Percentiles rank a stretch among this genome's conserved stretches.
These are phyloP conservation scores for Clavispora carvajalis DNA, from an alignment of 805 yeast species.

Conservation along the genomic window DNA sequence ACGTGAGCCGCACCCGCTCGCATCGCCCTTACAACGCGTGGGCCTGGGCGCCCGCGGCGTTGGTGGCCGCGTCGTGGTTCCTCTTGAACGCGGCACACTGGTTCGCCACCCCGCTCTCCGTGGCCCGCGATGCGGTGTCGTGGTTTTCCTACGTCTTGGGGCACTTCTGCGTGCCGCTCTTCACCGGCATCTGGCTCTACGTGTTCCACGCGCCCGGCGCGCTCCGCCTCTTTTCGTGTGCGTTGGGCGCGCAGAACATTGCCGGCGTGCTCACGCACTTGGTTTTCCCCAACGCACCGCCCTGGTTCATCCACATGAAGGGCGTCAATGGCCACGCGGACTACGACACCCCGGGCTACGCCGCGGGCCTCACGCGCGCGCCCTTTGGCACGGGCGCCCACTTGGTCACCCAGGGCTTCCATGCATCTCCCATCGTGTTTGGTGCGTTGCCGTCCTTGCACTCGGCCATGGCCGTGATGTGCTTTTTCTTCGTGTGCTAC, in stretches of 20 bases:
- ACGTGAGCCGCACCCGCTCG: constrained; percentile 8
- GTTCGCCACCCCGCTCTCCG: constrained; percentile 38
- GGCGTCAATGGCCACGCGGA: constrained; percentile 53
- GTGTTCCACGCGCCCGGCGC: constrained; percentile 66
- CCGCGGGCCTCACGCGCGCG: constrained; percentile 66
- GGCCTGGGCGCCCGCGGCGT: constrained; percentile 30
- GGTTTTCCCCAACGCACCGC: constrained; percentile 66
- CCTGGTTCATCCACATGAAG: constrained; percentile 63
- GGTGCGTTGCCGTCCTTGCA: constrained; percentile 63
- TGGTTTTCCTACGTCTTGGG: constrained; percentile 60
- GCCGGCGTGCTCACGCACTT: constrained; percentile 58
- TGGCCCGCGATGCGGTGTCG: constrained; percentile 48
- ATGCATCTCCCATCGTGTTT: constrained; percentile 63
- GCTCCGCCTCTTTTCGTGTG: constrained; percentile 45
- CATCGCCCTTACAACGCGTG: constrained; percentile 13
- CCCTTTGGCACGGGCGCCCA: constrained; percentile 60
- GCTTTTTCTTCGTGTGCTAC: constrained; percentile 40
- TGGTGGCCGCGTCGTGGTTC: constrained; percentile 44
- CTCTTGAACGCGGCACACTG: constrained; percentile 42
- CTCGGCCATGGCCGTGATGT: constrained; percentile 57
- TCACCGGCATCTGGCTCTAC: constrained; percentile 58
- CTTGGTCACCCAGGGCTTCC: constrained; percentile 56
- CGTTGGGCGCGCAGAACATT: constrained; percentile 57
- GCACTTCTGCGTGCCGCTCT: constrained; percentile 56
- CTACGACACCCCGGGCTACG: constrained; percentile 62